Base-by-base conservation (phyloP, 2,329 filamentous ascomycete genomes). In the Phialophora verrucosa region DNA sequence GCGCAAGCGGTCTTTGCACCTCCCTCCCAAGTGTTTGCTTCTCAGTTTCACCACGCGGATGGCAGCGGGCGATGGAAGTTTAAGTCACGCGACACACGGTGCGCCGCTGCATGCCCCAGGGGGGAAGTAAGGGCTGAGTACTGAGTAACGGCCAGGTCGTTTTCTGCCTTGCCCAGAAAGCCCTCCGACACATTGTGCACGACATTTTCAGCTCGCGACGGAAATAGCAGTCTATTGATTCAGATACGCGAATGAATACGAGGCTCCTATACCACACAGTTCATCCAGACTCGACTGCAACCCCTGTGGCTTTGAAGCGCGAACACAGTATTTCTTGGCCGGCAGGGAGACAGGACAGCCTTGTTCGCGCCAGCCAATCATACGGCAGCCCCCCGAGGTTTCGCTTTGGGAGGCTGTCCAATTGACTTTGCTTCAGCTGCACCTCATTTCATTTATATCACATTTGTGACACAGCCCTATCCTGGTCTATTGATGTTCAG, bases 241-340 rank as follows among this genome's bases (percentile, higher is more conserved):
- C 53, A 35, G n/a, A 31, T 32, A 55, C 11, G 29, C 53, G 53
- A 35, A 55, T 31, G 53, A 55, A 55, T 55, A 55, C 53, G 53
- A 55, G 53, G 14, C 29, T 55, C 8, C 17, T 5, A 55, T 25
- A 23, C 49, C 49, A 51, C 14, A 51, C 10, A 29, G n/a, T 29
- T 25, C 49, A 17, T 51, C 49, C 23, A 51, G 49, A 51, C 38
- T 44, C 14, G 20, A 20, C 49, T 17, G 10, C 27, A 2, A 23
- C 53, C 53, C 53, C 53, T 55, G 53, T 55, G 53, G 53, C 53
- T 55, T 55, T 35, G 8, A 7, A 29, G 27, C 5, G 29, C 14
- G 25, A 35, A 35, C 27, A 53, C 23, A 53, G 14, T 14, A 53
- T n/a, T 23, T 20, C 44, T 49, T 49, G 44, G 44, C 44, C 20